Evolutionary conservation across 352 stramenopile genomes (phyloP), one percentile per base, ranked within the genome.

Genomic region (Globisporangium irregulare): DNA sequence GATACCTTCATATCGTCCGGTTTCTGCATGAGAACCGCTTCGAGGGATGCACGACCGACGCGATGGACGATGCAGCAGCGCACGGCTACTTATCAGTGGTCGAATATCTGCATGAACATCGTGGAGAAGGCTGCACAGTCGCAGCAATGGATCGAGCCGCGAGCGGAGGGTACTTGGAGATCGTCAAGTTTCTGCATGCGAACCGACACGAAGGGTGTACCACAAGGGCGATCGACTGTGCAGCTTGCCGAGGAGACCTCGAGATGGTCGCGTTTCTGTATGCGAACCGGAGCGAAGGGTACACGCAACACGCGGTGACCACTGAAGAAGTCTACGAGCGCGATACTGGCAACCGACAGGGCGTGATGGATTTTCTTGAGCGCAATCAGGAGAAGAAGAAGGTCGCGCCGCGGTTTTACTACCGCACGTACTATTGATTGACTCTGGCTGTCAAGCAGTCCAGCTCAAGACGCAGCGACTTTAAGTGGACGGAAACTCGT

Each of bases 31-130:
- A 62, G 18, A 25, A 53, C 7, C 57, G 57, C 8, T 51, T 24
- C 5, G 57, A 62, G 9, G 57, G 57, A n/a, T 62, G 57, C 22
- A 29, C 29, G 3, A 8, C 25, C 14, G 24, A 50, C 32, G 34
- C 56, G 56, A 46, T 61, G 15, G 56, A 61, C 20, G 20, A 43
- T 7, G 56, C 56, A 20, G 56, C 56, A 20, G 15, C 24, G 10
- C 22, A 29, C 24, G 27, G 56, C 2, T 48, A 27, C 36, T 29
- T 50, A 3, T 8, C 25, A 32, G 29, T 62, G 8, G 56, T 62
- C 3, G 8, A 67, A n/a, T 67, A 62, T 34, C 62, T 67, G 24
- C 51, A 67, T 14, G 48, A 67, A 4, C n/a, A 67, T 4, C 48
- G 48, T 22, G 6, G 20, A 1, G 62, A 53, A 24, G 20, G 14